A percentile compares a stretch with the other conserved stretches of the same genome.
Evolutionary conservation across 495 filamentous ascomycete species (phyloP).

Genomic region (Penicillium coffeae): DNA sequence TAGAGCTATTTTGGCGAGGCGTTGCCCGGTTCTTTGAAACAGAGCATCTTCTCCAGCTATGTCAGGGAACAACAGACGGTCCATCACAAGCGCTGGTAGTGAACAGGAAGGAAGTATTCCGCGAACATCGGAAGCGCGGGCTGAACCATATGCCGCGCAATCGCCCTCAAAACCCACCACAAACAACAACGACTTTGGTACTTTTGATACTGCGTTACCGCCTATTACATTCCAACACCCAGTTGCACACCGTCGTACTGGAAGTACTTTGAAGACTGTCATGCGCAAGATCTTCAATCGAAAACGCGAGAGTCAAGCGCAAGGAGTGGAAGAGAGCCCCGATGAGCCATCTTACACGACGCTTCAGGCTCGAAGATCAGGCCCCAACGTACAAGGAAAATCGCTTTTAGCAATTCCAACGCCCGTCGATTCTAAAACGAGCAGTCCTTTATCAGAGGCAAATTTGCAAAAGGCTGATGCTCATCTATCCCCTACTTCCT

Average conservation of each 20-base stretch:
- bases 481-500: slow-evolving; percentile 23
- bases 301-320: slow-evolving; percentile 37
- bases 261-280: slow-evolving; percentile 44
- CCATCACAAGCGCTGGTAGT: slow-evolving; percentile 22
- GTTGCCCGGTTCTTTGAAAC: background rate
- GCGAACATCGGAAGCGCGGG: slow-evolving; percentile 15
- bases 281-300: slow-evolving; percentile 48
- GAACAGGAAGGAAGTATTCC: slow-evolving; percentile 13
- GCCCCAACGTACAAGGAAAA: slow-evolving; percentile 4
- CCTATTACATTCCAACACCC: slow-evolving; percentile 22
- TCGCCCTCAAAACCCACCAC: too few species aligned
- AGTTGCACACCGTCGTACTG: slow-evolving; percentile 35
- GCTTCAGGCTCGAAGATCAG: background rate
- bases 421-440: slow-evolving; percentile 24
- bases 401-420: slow-evolving; percentile 20
- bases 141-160: slow-evolving; percentile 17
- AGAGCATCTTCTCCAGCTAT: slow-evolving; percentile 7
- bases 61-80: slow-evolving; percentile 14
- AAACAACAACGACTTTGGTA: slow-evolving; percentile 17
- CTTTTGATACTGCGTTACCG: slow-evolving; percentile 24
- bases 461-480: slow-evolving; percentile 15
- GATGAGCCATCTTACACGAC: slow-evolving; percentile 14
- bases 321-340: slow-evolving; percentile 27
- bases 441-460: slow-evolving; percentile 24
- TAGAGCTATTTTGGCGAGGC: background rate